These are phyloP conservation scores for Solanum pimpinellifolium DNA, from an alignment of 257 asterid genomes.

Conservation along the genomic window DNA sequence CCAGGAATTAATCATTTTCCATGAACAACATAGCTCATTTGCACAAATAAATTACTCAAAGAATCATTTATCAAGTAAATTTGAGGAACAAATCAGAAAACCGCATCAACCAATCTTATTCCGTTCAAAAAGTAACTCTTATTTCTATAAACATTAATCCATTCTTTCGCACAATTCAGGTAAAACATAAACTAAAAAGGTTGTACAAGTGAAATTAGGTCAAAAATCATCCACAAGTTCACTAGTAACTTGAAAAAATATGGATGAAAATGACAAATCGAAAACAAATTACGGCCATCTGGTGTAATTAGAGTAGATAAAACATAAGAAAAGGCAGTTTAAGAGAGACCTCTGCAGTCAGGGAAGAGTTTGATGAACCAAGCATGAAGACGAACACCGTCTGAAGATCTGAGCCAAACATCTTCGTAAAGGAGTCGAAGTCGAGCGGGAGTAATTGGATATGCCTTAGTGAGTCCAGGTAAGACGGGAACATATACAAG, in stretches of 20 bases:
- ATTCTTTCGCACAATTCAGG: not conserved
- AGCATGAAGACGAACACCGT: constrained; percentile 93
- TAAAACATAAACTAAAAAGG: not conserved
- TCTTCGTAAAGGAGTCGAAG: constrained; percentile 76
- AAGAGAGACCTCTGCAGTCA: constrained; percentile 49
- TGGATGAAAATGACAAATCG: not conserved
- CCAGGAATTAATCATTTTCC: not conserved
- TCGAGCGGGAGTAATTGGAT: constrained; percentile 88
- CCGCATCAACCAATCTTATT: not conserved
- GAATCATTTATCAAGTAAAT: not conserved
- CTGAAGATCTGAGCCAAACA: constrained; percentile 95
- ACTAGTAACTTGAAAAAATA: not conserved
- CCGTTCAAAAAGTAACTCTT: not conserved
- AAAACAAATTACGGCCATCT: not conserved
- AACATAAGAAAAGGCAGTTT: not conserved
- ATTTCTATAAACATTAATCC: not conserved
- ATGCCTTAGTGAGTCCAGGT: constrained; percentile 85
- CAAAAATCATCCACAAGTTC: not conserved
- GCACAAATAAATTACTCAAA: not conserved
- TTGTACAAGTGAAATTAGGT: not conserved
- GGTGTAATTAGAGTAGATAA: not conserved
- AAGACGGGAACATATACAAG: constrained; percentile 92
- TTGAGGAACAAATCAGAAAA: not conserved
- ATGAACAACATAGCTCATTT: not conserved
- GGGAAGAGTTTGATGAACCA: constrained; percentile 88